Evolutionary conservation across 257 asterid species (phyloP), one percentile per base, ranked within the genome.

Genomic region (Vinca minor): DNA sequence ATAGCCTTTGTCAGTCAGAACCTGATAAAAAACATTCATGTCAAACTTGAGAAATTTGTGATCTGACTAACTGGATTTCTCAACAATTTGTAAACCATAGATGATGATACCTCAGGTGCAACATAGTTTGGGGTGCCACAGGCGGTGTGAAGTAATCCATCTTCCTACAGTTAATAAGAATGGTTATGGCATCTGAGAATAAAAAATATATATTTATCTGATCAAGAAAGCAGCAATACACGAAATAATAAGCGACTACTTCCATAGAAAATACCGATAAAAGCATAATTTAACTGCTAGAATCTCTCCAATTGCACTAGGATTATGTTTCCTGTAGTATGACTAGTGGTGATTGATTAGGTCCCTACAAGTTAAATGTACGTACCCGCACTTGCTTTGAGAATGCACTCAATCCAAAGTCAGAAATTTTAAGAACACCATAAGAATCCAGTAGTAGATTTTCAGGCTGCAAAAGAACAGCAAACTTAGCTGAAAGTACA

Each of bases 51-150:
- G 56, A 66, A 50, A 54, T 66, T 2, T 74, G 54, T 62, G 56
- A 60, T 26, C 65, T 3, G 38, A 28, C 6, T 17, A 42, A 70
- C 8, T 32, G 42, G 45, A 14, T 59, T 56, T 44, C 63, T 52
- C 63, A 58, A 23, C 14, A 18, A 59, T 62, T 44, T 17, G 47
- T 34, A 36, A 65, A 54, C 59, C 62, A 41, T 13, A 9, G 42
- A 62, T 45, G 42, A 62, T 45, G 29, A 62, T 84, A 88, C 96
- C 92, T 88, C 95, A 44, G 96, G 92, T 35, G 96, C 95, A 36
- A 88, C 89, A 78, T 86, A 88, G 69, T 88, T 88, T 64, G 96
- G 96, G 20, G 96, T 88, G 60, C 96, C 96, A 56, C 95, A 88
- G 41, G 95, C 83, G 20, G 95, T 86, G 69, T 88, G 95, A 76